phyloP scores from a whole-genome alignment of 768 basidiomycete species.

The Tulasnella sp. region DNA sequence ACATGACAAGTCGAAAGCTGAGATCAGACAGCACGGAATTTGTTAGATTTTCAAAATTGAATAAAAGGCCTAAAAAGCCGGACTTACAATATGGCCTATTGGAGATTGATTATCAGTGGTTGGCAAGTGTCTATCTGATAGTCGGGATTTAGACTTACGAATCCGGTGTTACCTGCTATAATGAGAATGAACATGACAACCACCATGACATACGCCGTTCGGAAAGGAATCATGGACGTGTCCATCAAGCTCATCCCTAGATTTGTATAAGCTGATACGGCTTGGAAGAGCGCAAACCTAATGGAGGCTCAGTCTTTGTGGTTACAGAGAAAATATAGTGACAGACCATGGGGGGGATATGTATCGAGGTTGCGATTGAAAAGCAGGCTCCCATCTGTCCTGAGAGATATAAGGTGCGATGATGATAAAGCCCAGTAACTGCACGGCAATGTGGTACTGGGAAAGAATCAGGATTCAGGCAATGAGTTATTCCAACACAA shows the following conservation, averaged over 20 bases:
- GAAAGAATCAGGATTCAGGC: background rate
- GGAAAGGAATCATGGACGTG: conserved; percentile 84
- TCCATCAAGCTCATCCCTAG: conserved; percentile 81
- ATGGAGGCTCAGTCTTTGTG: background rate
- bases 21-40: conserved; percentile 28
- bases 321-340: background rate
- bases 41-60: background rate
- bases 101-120: conserved; percentile 7
- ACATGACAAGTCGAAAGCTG: conserved; percentile 66
- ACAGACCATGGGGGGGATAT: conserved; percentile 54
- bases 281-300: conserved; percentile 79
- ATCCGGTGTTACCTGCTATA: conserved; percentile 85
- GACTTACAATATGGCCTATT: conserved; percentile 74
- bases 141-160: conserved; percentile 47
- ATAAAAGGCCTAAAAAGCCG: background rate
- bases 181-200: conserved; percentile 58
- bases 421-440: conserved; percentile 55
- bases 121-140: background rate
- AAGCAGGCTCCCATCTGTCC: conserved; percentile 44
- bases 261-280: conserved; percentile 78
- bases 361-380: conserved; percentile 41
- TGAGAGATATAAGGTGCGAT: conserved; percentile 70
- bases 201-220: conserved; percentile 71
- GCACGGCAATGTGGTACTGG: conserved; percentile 67
- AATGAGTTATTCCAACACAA: background rate